Conservation (phyloP, 345 rosid genomes). For the Syzygium aqueum region DNA sequence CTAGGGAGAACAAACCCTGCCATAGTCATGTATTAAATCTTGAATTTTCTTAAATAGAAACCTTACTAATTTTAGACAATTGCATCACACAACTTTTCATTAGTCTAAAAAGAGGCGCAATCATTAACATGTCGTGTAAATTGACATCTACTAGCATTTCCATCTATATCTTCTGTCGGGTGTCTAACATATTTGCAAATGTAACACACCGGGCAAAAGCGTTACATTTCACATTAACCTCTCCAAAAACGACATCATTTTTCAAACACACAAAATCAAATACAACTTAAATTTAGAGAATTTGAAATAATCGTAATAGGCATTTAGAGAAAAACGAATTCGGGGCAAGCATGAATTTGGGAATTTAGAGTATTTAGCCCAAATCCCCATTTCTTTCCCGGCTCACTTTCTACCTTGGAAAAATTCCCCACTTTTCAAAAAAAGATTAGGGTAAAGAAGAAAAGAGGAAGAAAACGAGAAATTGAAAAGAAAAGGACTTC, state of each 20-base stretch:
- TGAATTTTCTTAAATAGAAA: neutral
- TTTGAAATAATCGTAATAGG: neutral
- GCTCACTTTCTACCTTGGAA: neutral
- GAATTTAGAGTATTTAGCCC: neutral
- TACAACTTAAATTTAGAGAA: neutral
- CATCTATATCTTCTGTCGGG: accelerated
- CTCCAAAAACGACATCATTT: neutral
- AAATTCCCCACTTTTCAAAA: neutral
- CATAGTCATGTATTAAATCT: neutral
- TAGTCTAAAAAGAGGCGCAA: neutral
- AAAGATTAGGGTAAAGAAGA: neutral
- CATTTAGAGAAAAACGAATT: neutral
- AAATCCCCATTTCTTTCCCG: neutral
- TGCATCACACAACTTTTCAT: neutral
- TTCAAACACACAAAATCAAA: neutral
- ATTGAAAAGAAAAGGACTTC: neutral
- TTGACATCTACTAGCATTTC: neutral
- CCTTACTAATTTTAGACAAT: neutral
- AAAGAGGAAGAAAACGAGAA: neutral
- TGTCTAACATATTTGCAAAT: neutral
- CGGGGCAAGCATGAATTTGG: neutral
- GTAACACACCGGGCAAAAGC: accelerated
- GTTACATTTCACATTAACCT: accelerated
- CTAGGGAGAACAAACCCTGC: neutral
- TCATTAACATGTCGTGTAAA: neutral